Base-by-base conservation (phyloP, 2,329 filamentous ascomycete genomes). In the Aspergillus novoparasiticus region DNA sequence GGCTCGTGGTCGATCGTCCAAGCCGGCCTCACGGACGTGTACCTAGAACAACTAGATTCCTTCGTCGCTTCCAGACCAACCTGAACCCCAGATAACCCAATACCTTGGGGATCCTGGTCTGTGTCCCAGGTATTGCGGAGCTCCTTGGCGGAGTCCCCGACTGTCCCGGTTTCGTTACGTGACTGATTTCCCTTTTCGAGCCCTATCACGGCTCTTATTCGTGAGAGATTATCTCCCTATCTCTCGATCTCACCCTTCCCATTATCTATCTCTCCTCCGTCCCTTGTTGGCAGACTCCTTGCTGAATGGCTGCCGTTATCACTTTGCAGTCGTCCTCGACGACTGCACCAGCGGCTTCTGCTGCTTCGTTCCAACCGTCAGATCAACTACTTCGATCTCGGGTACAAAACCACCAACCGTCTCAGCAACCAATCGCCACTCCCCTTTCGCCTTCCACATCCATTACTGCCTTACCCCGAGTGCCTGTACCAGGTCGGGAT, bases 271-370 rank as follows among this genome's bases (percentile, higher is more conserved):
- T 21, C 48, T 16, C 26, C 46, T 34, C 11, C 23, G 23, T 19
- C 45, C 41, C 28, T 11, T 50, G 26, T 50, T 30, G 28, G 19
- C 26, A 51, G 19, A 10, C 16, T 11, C 59, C 58, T 50, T 63
- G 48, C 61, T 66, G 63, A 66, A 79, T 79, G 76, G 76, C 77
- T 63, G 74, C 76, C 59, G 76, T 76, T 71, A 76, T 78, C 69
- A 76, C 76, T n/a, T 70, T 78, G 69, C 76, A 79, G 70, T 75
- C 76, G 68, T 76, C 75, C 59, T 70, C 75, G 56, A 70, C 74
- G 67, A 69, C 72, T 71, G 69, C 69, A 48, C 65, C 71, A 50
- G 64, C 65, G 48, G 63, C 66, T 57, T 58, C 70, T 30, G 53
- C 64, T 45, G 59, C 69, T 56, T 70, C 70, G 58, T 66, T 72